Evolutionary conservation across 805 yeast species (phyloP), one percentile per base, ranked within the genome.

Genomic region (Candida ascalaphidarum): DNA sequence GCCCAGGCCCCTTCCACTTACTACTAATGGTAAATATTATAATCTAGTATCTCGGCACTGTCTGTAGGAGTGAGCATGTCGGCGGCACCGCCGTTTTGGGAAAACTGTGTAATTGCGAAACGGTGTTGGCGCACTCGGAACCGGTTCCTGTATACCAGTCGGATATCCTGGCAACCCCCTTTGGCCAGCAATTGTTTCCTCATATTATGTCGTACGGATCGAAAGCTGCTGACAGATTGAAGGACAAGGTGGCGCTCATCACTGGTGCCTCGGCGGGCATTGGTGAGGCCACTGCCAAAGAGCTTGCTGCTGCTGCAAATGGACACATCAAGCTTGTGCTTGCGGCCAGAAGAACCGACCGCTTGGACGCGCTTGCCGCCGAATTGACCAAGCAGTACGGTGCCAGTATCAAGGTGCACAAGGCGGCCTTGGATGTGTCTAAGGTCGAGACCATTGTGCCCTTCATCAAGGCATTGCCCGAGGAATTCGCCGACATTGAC

Each of bases 251-350:
- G 12, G 68, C 84, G 18, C 69, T 89, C 23, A 80, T 89, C 45
- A 84, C 97, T n/a, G 97, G 97, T 37, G 97, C 97, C 6, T 83
- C 95, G 15, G 77, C 95, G 11, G 97, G 97, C 31, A 89, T 89
- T 45, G 98, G 97, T 9, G 75, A 74, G 40, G 92, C 95, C 30
- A 86, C 96, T 8, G 97, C 96, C 11, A 55, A 68, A 26, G 94
- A 88, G 50, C 76, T 84, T 40, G 92, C 95, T 23, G 75, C 64
- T 14, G 83, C 85, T 11, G 65, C 89, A 14, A 62, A 72, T 26
- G 94, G 95, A 18, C 52, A 77, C 9, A 50, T 81, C 41, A 77
- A 80, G 44, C 66, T 85, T 42, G 65, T 85, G 36, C 64, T 85
- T 14, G 68, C 86, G 3, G 95, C 95, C 3, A 74, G 95, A 57